phyloP scores from a whole-genome alignment of 306 rosid genomes.

The Vigna mungo region DNA sequence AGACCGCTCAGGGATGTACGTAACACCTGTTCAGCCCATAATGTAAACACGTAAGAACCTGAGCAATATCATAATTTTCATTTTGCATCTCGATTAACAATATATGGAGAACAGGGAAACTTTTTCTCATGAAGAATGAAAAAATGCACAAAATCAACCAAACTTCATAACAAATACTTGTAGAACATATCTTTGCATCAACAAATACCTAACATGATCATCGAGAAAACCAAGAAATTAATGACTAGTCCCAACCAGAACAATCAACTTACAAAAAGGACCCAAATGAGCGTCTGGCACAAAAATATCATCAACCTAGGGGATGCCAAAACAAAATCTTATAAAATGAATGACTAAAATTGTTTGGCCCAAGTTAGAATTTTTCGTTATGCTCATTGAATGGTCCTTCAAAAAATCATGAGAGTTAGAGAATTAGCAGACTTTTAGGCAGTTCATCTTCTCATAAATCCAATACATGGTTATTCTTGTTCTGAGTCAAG shows the following conservation, averaged over 20 bases:
- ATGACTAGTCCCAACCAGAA: slow-evolving; percentile 23
- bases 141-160: slow-evolving; percentile 35
- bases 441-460: slow-evolving; percentile 31
- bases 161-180: background rate
- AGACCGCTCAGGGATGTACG: slow-evolving; percentile 85
- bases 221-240: slow-evolving; percentile 16
- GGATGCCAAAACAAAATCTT: slow-evolving; percentile 25
- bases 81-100: slow-evolving; percentile 32
- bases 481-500: slow-evolving; percentile 7
- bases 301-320: slow-evolving; percentile 37
- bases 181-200: slow-evolving; percentile 19
- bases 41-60: slow-evolving; percentile 29
- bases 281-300: background rate
- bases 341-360: slow-evolving; percentile 24
- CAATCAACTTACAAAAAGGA: slow-evolving; percentile 5
- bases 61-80: slow-evolving; percentile 5
- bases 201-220: slow-evolving; percentile 15
- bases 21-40: slow-evolving; percentile 68
- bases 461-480: slow-evolving; percentile 29
- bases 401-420: slow-evolving; percentile 22
- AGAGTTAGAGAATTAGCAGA: background rate
- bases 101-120: slow-evolving; percentile 8
- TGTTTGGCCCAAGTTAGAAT: background rate
- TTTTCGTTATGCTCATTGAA: background rate
- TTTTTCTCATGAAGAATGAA: slow-evolving; percentile 17